Percentiles rank a stretch among this genome's conserved stretches.
These are phyloP conservation scores for Blastocystis hominis DNA, from an alignment of 352 stramenopile species.

Conservation along the genomic window DNA sequence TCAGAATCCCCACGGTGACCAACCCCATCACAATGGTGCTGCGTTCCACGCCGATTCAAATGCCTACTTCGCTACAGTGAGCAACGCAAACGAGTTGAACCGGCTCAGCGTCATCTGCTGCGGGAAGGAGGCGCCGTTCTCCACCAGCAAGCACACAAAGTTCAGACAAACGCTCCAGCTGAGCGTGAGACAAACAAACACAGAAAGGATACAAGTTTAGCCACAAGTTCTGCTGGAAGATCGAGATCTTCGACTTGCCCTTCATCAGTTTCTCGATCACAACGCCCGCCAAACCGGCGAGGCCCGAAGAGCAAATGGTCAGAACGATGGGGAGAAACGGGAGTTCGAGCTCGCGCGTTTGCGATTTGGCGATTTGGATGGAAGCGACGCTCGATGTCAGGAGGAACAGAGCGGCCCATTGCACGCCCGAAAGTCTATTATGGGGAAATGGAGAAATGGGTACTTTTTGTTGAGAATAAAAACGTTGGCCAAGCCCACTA, in stretches of 20 bases:
- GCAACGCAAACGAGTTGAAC: constrained; percentile 33
- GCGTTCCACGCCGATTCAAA: background rate
- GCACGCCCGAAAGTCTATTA: background rate
- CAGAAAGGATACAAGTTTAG: constrained; percentile 37
- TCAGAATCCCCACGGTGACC: constrained; percentile 51
- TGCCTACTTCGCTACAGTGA: constrained; percentile 13
- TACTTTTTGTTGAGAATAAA: constrained; percentile 48
- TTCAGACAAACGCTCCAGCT: constrained; percentile 31
- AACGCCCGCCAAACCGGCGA: constrained; percentile 25
- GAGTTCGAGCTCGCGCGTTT: background rate
- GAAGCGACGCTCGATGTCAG: constrained; percentile 22
- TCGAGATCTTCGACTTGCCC: background rate
- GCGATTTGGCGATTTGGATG: constrained; percentile 53
- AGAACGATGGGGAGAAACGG: constrained; percentile 1
- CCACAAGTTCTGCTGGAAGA: constrained; percentile 58
- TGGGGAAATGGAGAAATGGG: background rate
- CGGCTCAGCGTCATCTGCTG: background rate
- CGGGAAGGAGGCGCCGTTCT: constrained; percentile 20
- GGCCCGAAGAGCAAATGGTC: background rate
- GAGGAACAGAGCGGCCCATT: constrained; percentile 52
- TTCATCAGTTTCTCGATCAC: constrained; percentile 58
- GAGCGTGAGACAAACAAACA: background rate
- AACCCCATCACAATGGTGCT: constrained; percentile 42
- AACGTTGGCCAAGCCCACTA: constrained; percentile 47
- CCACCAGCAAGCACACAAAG: constrained; percentile 23